Evolutionary conservation across 2,329 filamentous ascomycete species (phyloP), one percentile per base, ranked within the genome.

Genomic region (Aspergillus eucalypticola): DNA sequence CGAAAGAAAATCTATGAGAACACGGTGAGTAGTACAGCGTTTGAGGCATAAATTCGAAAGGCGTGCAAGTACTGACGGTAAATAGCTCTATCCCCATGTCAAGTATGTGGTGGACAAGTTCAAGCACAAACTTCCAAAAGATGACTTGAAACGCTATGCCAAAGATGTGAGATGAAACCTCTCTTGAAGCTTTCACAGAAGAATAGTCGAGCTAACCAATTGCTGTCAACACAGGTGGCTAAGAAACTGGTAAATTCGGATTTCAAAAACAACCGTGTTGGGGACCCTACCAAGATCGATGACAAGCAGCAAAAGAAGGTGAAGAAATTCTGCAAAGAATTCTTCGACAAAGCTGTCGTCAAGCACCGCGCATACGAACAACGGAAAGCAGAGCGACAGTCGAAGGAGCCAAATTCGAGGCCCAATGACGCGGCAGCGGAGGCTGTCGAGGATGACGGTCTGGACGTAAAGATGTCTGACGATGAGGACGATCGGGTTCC

Each of bases 1-100:
- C 91, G 95, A 77, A 96, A 92, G 85, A 96, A 92, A 79, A 83
- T 96, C 2, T 98, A 97, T 70, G 93, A 97, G 75, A 93, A 93
- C 72, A 96, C 92, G 54, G 92, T 96, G 83, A 75, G 90, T 81
- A 35, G 11, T 13, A n/a, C 25, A 23, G n/a, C 8, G 27, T 54
- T 27, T 29, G 8, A 25, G 4, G n/a, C 4, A 15, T 35, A 19
- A 15, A 5, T 25, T 11, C 15, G 17, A 23, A 17, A 21, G 48
- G 46, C 4, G 41, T 5, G n/a, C 13, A n/a, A 27, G 8, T 2
- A 17, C 64, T 67, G 56, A 68, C 61, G 35, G 71, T 25, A 25
- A 11, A 13, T 5, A 95, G 92, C 82, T 97, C 6, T 91, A 89
- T 71, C 92, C 92, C 5, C 88, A 92, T 59, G 88, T 98, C 67